These are phyloP conservation scores for Malbranchea zuffiana DNA, from an alignment of 2,329 filamentous ascomycete species.

Conservation along the genomic window DNA sequence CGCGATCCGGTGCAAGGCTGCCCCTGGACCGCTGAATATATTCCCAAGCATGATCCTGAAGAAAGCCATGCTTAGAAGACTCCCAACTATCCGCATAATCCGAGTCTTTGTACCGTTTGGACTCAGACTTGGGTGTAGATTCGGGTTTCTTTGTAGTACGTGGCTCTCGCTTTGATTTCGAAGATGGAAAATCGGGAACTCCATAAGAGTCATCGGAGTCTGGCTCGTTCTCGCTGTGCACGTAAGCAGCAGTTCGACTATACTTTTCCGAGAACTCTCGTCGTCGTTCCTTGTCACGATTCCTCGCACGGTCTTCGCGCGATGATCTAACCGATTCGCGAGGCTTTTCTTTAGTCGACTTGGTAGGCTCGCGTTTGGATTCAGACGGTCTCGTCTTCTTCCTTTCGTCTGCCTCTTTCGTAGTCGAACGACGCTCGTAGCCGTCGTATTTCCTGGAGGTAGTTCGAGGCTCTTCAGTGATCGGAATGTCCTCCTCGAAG, in stretches of 20 bases:
- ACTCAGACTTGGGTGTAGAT: slow-evolving; percentile 17
- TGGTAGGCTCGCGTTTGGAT: slow-evolving; percentile 14
- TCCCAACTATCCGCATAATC: slow-evolving; percentile 20
- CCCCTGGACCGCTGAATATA: slow-evolving; percentile 31
- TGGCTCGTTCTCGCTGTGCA: slow-evolving; percentile 22
- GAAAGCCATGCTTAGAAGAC: slow-evolving; percentile 25
- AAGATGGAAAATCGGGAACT: background rate
- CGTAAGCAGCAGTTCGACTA: slow-evolving; percentile 17
- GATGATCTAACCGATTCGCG: slow-evolving; percentile 25
- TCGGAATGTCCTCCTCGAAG: slow-evolving; percentile 30
- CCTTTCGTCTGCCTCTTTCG: slow-evolving; percentile 29
- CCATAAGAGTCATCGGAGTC: slow-evolving; percentile 24
- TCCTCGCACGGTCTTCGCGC: slow-evolving; percentile 29
- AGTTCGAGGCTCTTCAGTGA: slow-evolving; percentile 28
- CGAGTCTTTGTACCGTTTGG: slow-evolving; percentile 19
- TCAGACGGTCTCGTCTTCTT: slow-evolving; percentile 23
- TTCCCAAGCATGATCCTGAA: slow-evolving; percentile 24
- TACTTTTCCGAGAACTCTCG: slow-evolving; percentile 33
- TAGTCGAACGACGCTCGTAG: slow-evolving; percentile 24
- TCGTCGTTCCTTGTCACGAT: slow-evolving; percentile 34
- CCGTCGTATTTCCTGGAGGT: slow-evolving; percentile 33
- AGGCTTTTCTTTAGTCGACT: slow-evolving; percentile 24
- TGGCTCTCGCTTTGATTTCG: background rate
- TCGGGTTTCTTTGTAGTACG: slow-evolving; percentile 17
- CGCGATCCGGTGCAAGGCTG: slow-evolving; percentile 16